Evolutionary conservation across 2,329 filamentous ascomycete species (phyloP), one percentile per base, ranked within the genome.

Genomic region (Fusarium buxicola): DNA sequence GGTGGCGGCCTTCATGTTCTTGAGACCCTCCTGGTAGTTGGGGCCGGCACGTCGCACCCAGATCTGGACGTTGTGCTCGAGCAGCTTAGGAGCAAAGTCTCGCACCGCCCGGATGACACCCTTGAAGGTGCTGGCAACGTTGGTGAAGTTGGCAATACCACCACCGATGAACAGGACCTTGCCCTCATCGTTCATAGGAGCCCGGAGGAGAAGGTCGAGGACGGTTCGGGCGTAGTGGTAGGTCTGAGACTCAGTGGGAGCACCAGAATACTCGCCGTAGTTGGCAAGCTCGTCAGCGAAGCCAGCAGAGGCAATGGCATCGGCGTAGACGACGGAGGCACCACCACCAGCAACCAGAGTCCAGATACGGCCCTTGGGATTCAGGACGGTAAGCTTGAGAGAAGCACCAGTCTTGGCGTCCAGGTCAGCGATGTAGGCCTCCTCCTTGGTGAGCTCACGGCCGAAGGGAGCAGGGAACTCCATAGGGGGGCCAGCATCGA

Each of bases 81-180:
- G 88, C 70, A 99, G 87, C 66, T 90, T 85, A 65, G 89, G 88
- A 60, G 94, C 87, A 71, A 94, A 93, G 81, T 98, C 95, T 69
- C 94, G 89, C 68, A 99, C 87, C 59, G 95, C 95, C 72, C 92
- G 91, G 78, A 99, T 99, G 79, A 99, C 94, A 84, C 95, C 95
- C 88, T 99, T 99, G 91, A 99, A 99, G 66, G 95, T 99, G 73
- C 91, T 95, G 60, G 95, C 95, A 52, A 99, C 95, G 83, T 98
- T 99, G 86, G 95, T 99, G 85, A 99, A 99, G 90, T 99, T 99
- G 86, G 95, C 95, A 86, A 99, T 99, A 87, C 95, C 95, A 84
- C 95, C 95, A 80, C 95, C 95, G 70, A 99, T 98, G 87, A 99
- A 99, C 68, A 99, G 90, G 50, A 99, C 92, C 88, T 98, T 99